Conservation (phyloP, 371 early-diverging fungal genomes). For the Mortierella sp. region DNA sequence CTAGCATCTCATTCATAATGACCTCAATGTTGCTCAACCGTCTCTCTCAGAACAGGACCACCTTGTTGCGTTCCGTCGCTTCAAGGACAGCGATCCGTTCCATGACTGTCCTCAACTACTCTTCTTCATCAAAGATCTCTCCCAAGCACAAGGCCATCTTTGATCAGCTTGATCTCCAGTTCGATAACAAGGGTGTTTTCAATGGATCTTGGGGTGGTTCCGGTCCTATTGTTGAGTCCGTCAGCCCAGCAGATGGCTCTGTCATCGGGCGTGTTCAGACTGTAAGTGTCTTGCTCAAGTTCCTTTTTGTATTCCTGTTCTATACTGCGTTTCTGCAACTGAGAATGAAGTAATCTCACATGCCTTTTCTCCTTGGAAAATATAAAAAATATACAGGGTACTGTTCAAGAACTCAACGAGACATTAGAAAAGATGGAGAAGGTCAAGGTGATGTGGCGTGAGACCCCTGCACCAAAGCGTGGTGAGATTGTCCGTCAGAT, state of each 20-base stretch:
- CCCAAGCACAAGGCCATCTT: slow-evolving; percentile 65
- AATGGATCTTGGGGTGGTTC: slow-evolving; percentile 92
- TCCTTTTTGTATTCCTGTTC: background rate
- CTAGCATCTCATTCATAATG: slow-evolving; percentile 25
- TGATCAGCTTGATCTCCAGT: slow-evolving; percentile 77
- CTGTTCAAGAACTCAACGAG: slow-evolving; percentile 63
- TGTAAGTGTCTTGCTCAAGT: slow-evolving; percentile 56
- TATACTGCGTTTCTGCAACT: background rate
- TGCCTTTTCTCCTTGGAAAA: slow-evolving; percentile 18
- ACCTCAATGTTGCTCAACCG: slow-evolving; percentile 45
- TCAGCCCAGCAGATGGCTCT: slow-evolving; percentile 92
- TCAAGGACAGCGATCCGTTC: slow-evolving; percentile 51
- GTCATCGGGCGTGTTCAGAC: slow-evolving; percentile 86
- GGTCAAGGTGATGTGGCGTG: slow-evolving; percentile 80
- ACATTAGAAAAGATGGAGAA: slow-evolving; percentile 72
- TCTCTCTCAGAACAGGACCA: slow-evolving; percentile 41
- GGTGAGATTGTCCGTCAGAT: slow-evolving; percentile 96
- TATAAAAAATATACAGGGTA: slow-evolving; percentile 47
- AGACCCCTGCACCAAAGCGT: slow-evolving; percentile 91
- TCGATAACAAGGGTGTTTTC: slow-evolving; percentile 88
- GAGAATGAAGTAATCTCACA: slow-evolving; percentile 6
- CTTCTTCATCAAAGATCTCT: slow-evolving; percentile 30
- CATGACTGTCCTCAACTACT: slow-evolving; percentile 56
- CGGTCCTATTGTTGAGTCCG: slow-evolving; percentile 79
- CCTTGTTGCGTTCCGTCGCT: slow-evolving; percentile 46